These are phyloP conservation scores for Colletotrichum trifolii DNA, from an alignment of 2,329 filamentous ascomycete species.

Conservation along the genomic window DNA sequence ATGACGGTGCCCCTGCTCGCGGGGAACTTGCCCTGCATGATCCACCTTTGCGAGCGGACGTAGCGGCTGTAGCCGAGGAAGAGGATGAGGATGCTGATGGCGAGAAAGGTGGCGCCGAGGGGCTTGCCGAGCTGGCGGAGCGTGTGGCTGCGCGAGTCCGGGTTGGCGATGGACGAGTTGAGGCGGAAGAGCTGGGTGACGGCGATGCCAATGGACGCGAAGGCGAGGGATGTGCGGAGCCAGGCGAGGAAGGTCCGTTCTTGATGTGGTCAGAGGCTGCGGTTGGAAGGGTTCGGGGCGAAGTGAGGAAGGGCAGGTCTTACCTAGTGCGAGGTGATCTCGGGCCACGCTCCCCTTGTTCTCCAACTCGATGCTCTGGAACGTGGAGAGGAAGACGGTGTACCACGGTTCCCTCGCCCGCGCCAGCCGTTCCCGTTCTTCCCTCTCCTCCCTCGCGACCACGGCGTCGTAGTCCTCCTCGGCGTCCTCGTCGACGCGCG, in stretches of 20 bases:
- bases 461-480: constrained; percentile 40
- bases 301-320: not conserved
- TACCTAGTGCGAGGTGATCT: constrained; percentile 84
- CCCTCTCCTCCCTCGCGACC: constrained; percentile 24
- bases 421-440: constrained; percentile 32
- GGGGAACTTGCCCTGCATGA: constrained; percentile 83
- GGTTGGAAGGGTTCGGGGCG: not conserved
- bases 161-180: constrained; percentile 69
- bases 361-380: constrained; percentile 78
- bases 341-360: constrained; percentile 87
- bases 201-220: constrained; percentile 84
- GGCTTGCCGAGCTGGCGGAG: constrained; percentile 77
- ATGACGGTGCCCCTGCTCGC: constrained; percentile 81
- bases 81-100: constrained; percentile 78
- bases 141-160: constrained; percentile 48
- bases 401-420: constrained; percentile 60
- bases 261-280: constrained; percentile 45
- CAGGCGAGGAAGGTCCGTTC: constrained; percentile 88
- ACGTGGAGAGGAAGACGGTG: constrained; percentile 57
- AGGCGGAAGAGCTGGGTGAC: constrained; percentile 88
- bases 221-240: constrained; percentile 84
- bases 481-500: constrained; percentile 34
- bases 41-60: constrained; percentile 81
- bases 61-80: constrained; percentile 83
- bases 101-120: constrained; percentile 80